phyloP scores from a whole-genome alignment of 2,329 filamentous ascomycete species.

The Teratosphaeria zuluensis region DNA sequence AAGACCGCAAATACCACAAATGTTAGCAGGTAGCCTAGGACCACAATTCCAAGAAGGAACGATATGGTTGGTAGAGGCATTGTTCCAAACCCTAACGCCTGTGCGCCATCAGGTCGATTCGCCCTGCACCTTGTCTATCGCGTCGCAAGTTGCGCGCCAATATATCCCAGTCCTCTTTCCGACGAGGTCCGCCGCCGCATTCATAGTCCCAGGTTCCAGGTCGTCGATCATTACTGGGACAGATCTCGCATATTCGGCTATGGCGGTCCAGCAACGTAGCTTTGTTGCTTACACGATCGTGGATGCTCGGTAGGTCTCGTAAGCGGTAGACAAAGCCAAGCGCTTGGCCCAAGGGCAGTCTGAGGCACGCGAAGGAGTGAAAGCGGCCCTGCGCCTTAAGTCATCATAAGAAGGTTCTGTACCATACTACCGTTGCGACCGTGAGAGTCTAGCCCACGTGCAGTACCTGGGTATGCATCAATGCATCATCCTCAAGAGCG shows the following conservation, averaged over 20 bases:
- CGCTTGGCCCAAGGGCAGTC: not conserved
- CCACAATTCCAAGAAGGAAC: slow-evolving; percentile 74
- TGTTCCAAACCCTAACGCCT: slow-evolving; percentile 4
- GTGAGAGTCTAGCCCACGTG: not conserved
- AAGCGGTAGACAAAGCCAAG: not conserved
- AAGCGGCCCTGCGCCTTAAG: not conserved
- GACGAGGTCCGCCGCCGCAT: not conserved
- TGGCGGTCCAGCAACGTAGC: not conserved
- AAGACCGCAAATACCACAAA: slow-evolving; percentile 91
- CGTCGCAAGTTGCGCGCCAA: not conserved
- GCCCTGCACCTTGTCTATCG: not conserved
- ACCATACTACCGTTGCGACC: not conserved
- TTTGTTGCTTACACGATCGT: not conserved
- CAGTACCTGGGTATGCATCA: not conserved
- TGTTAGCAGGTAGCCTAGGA: slow-evolving; percentile 80
- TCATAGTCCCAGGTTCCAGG: not conserved
- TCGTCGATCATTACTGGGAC: not conserved
- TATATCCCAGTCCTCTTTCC: not conserved
- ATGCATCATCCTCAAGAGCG: not conserved
- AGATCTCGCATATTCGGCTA: not conserved
- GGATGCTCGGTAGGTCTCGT: not conserved
- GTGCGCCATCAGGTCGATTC: slow-evolving; percentile 14
- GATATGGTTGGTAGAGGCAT: slow-evolving; percentile 44
- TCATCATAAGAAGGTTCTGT: not conserved
- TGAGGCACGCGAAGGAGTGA: not conserved